phyloP scores from a whole-genome alignment of 2,329 filamentous ascomycete genomes.

The Sporothrix curviconia region DNA sequence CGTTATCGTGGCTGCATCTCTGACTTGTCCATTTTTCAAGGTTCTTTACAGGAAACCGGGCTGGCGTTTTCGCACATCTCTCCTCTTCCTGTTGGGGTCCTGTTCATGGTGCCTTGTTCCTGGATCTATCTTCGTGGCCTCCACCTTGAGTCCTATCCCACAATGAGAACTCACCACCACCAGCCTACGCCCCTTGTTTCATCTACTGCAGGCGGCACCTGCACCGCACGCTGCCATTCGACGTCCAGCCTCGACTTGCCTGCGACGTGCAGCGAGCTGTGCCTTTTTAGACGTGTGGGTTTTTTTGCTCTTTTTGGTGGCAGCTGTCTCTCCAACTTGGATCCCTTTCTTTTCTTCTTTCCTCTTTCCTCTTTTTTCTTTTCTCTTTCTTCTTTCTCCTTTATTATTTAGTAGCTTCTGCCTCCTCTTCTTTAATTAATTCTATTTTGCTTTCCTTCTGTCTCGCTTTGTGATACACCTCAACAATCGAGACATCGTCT shows the following conservation, averaged over 20 bases:
- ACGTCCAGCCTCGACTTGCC: background rate
- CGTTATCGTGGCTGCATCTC: too few species aligned
- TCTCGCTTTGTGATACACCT: too few species aligned
- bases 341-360: too few species aligned
- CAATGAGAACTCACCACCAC: background rate
- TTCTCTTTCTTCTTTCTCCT: background rate
- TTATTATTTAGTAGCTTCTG: background rate
- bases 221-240: slow-evolving; percentile 9
- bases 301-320: too few species aligned
- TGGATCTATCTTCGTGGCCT: too few species aligned
- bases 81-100: too few species aligned
- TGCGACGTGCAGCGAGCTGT: background rate
- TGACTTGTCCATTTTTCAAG: too few species aligned
- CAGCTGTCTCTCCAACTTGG: background rate
- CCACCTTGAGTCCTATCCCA: too few species aligned
- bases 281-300: background rate
- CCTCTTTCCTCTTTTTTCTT: too few species aligned
- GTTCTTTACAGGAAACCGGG: too few species aligned
- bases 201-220: slow-evolving; percentile 12
- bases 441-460: background rate
- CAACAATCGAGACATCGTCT: background rate
- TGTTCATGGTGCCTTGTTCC: background rate
- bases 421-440: background rate
- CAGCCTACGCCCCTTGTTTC: slow-evolving; percentile 6
- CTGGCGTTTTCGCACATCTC: too few species aligned